phyloP scores from a whole-genome alignment of 306 rosid species.

The Citrullus amarus region DNA sequence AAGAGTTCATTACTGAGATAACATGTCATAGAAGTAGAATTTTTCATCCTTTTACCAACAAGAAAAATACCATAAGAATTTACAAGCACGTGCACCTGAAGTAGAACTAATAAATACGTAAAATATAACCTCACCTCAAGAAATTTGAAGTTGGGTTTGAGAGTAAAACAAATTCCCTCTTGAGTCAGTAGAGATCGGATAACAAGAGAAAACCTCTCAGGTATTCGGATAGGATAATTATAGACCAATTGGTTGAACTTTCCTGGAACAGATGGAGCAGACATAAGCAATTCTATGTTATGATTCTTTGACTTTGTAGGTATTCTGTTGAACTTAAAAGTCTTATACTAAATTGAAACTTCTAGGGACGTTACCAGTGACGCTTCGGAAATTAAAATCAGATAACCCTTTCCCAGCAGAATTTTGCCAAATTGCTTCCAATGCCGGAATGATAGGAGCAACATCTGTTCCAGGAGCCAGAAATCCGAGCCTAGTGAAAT shows the following conservation, averaged over 20 bases:
- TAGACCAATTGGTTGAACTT: constrained; percentile 94
- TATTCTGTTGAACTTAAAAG: neutral
- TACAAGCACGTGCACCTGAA: neutral
- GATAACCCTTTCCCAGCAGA: constrained; percentile 94
- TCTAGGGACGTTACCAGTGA: constrained; percentile 49
- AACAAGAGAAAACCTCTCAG: constrained; percentile 96
- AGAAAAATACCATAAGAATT: neutral
- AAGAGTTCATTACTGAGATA: neutral
- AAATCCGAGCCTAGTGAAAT: constrained; percentile 96
- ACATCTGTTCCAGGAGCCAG: constrained; percentile 94
- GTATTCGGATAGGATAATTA: constrained; percentile 97
- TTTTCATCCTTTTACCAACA: neutral
- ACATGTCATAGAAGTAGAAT: neutral
- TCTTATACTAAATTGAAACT: neutral
- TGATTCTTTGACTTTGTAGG: neutral
- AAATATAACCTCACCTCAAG: constrained; percentile 56
- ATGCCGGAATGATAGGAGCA: constrained; percentile 87
- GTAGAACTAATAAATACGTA: neutral
- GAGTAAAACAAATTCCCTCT: constrained; percentile 96
- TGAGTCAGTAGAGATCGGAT: constrained; percentile 92
- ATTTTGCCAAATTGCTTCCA: constrained; percentile 99
- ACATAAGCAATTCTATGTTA: neutral
- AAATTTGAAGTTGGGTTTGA: constrained; percentile 87
- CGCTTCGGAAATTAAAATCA: constrained; percentile 89
- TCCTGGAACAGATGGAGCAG: constrained; percentile 38